A percentile compares a stretch with the other conserved stretches of the same genome.
Evolutionary conservation across 805 yeast genomes (phyloP).

Genomic region (Diddensiella santjacobensis): DNA sequence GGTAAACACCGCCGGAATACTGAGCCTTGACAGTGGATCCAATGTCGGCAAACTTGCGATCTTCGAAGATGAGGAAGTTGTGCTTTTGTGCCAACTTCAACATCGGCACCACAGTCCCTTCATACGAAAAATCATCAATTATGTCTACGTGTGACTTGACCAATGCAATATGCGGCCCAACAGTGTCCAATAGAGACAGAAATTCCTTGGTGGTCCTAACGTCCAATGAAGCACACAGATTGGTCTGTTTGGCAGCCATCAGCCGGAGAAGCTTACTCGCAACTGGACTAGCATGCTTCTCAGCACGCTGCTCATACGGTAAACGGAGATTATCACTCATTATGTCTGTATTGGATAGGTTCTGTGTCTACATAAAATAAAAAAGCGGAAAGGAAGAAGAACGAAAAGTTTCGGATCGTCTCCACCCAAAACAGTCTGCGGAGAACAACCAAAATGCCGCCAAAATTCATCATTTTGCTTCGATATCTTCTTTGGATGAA

Average conservation of each 20-base stretch:
- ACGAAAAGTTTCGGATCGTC: no score
- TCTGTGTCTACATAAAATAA: neutral
- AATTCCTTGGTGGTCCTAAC: slow-evolving; percentile 78
- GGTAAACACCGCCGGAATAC: slow-evolving; percentile 84
- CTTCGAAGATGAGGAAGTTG: slow-evolving; percentile 90
- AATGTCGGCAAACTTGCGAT: slow-evolving; percentile 96
- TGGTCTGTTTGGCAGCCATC: slow-evolving; percentile 78
- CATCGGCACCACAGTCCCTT: slow-evolving; percentile 73
- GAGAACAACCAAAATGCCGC: no score
- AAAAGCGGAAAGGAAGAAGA: neutral
- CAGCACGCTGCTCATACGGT: slow-evolving; percentile 68
- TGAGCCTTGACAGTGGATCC: slow-evolving; percentile 96
- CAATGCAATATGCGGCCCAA: slow-evolving; percentile 89
- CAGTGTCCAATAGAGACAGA: slow-evolving; percentile 61
- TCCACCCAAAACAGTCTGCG: no score
- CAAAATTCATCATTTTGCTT: no score
- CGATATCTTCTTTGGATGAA: no score
- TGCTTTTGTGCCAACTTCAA: slow-evolving; percentile 71
- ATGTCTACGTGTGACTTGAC: slow-evolving; percentile 95
- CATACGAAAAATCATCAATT: slow-evolving; percentile 81
- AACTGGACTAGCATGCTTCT: slow-evolving; percentile 66
- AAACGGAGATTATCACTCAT: slow-evolving; percentile 8
- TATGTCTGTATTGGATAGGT: neutral
- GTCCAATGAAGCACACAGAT: slow-evolving; percentile 92
- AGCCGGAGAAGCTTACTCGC: slow-evolving; percentile 69